These are phyloP conservation scores for Clavariopsis aquatica DNA, from an alignment of 495 filamentous ascomycete species.

Conservation along the genomic window DNA sequence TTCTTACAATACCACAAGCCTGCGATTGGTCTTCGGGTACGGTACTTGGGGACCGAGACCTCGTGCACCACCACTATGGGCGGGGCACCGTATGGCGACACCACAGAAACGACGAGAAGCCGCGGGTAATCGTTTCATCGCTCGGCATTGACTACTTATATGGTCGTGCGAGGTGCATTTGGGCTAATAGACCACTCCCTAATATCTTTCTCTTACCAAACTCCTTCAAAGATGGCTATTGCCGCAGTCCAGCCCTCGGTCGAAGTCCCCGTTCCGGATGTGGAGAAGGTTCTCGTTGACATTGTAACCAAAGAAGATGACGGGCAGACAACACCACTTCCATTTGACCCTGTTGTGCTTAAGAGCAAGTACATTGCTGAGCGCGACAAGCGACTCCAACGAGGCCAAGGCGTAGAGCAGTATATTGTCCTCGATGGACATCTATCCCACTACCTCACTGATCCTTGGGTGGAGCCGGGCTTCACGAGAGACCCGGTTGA, in stretches of 20 bases:
- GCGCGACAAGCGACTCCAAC: constrained; percentile 17
- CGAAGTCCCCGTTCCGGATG: constrained; percentile 13
- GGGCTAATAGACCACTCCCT: neutral
- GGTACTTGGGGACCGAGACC: neutral
- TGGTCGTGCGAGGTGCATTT: neutral
- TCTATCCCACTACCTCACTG: constrained; percentile 15
- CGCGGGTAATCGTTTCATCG: neutral
- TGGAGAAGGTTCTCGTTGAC: constrained; percentile 6
- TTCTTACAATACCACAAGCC: neutral
- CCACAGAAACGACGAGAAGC: neutral
- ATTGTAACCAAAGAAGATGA: constrained; percentile 4
- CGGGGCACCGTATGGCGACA: neutral
- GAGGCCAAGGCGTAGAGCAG: constrained; percentile 22
- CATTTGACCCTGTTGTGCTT: constrained; percentile 17
- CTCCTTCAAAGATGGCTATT: neutral
- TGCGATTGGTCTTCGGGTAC: neutral
- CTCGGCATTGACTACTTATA: neutral
- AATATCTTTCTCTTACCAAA: neutral
- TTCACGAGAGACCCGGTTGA: constrained; percentile 18
- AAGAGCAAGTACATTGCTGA: constrained; percentile 23
- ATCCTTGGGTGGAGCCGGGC: constrained; percentile 22
- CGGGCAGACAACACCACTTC: neutral
- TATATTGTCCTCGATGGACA: constrained; percentile 21
- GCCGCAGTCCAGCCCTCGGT: constrained; percentile 1
- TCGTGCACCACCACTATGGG: neutral